phyloP scores from a whole-genome alignment of 371 early-diverging fungal species.

The Mortierella sp. region DNA sequence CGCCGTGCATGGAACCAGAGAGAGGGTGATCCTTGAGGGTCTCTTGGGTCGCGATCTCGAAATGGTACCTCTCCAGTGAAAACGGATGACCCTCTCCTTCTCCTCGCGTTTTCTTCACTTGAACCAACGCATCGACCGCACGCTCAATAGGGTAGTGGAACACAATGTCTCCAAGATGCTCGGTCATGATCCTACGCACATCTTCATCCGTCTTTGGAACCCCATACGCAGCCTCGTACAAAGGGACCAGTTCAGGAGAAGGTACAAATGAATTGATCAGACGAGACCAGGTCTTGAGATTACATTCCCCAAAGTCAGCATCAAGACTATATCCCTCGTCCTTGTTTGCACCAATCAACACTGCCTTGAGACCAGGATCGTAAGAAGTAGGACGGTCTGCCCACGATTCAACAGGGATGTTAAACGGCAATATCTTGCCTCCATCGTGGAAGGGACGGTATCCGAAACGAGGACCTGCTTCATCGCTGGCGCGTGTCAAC shows the following conservation, averaged over 20 bases:
- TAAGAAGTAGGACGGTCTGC: constrained; percentile 8
- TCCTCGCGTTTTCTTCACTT: neutral
- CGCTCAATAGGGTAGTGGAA: neutral
- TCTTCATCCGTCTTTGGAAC: constrained; percentile 18
- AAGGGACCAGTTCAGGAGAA: neutral
- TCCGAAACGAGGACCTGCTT: constrained; percentile 14
- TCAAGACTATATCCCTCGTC: constrained; percentile 29
- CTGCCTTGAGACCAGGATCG: constrained; percentile 32
- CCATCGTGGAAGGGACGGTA: constrained; percentile 38
- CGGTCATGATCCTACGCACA: neutral
- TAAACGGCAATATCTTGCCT: constrained; percentile 21
- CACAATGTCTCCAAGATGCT: neutral
- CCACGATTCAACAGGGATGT: constrained; percentile 13
- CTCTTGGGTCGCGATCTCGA: constrained; percentile 9
- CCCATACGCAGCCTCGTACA: constrained; percentile 31
- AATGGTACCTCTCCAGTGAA: neutral
- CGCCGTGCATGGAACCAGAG: constrained; percentile 14
- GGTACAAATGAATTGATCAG: constrained; percentile 13
- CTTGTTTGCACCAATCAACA: constrained; percentile 35
- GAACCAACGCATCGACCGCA: neutral
- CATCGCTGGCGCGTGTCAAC: constrained; percentile 19
- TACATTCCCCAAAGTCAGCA: neutral
- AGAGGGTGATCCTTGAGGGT: neutral
- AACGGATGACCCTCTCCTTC: neutral
- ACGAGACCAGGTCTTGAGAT: constrained; percentile 17